Percentiles rank a stretch among this genome's conserved stretches.
Evolutionary conservation across 176 grass and related monocot genomes (phyloP).

Genomic region (Zea mays): DNA sequence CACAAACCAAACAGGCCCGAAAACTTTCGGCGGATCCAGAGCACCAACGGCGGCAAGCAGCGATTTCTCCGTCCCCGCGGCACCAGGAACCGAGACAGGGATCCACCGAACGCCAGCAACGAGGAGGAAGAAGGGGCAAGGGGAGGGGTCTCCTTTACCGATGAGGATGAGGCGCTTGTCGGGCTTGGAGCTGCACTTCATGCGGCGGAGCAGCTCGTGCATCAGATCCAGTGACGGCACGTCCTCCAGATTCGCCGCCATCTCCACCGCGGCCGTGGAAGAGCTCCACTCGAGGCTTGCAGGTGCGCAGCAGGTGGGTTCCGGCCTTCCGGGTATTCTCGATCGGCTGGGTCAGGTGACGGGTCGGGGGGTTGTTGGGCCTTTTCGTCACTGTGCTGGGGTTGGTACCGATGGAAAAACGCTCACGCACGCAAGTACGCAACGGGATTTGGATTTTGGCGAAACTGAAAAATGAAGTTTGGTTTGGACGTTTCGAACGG

Average conservation of each 20-base stretch:
- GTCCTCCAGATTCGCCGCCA: constrained; percentile 79
- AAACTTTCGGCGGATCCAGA: constrained; percentile 22
- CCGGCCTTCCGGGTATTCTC: no score
- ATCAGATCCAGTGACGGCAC: constrained; percentile 91
- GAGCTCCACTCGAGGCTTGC: background rate
- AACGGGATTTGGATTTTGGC: no score
- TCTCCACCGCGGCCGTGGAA: constrained; percentile 11
- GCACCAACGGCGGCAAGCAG: background rate
- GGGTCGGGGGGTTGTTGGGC: background rate
- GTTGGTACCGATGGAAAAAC: no score
- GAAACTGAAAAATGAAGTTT: no score
- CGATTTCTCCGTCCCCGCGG: background rate
- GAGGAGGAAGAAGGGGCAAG: background rate
- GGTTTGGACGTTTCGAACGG: no score
- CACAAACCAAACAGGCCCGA: no score
- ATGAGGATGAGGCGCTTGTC: constrained; percentile 96
- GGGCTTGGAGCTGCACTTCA: constrained; percentile 91
- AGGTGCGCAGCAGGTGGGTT: background rate
- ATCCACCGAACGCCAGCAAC: background rate
- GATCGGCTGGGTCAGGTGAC: no score
- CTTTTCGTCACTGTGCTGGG: no score
- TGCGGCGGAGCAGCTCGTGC: constrained; percentile 87
- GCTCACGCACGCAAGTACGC: no score
- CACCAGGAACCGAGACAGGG: background rate
- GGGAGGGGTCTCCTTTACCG: constrained; percentile 33